Base-by-base conservation (phyloP, 1,284 basidiomycete genomes). In the Laetiporus sulphureus region DNA sequence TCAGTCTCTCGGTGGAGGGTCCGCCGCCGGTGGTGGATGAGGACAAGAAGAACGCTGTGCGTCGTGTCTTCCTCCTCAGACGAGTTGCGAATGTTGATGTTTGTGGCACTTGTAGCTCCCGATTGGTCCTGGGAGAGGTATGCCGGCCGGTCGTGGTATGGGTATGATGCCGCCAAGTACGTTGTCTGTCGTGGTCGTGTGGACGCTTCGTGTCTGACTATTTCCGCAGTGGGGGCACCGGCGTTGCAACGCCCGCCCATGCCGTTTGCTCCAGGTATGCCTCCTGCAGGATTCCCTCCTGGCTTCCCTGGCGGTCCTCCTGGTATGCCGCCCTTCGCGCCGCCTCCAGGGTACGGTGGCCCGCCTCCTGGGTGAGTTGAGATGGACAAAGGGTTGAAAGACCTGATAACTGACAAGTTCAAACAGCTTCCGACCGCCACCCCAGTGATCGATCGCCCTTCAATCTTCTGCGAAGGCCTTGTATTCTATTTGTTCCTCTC, bases 131-230 rank as follows among this genome's bases (percentile, higher is more conserved):
- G 96, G 96, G 50, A 81, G 88, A 47, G 96, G 93, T 54, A 84
- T 91, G 69, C 91, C 94, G 57, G 93, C 95, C 44, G 95, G 96
- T 50, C 85, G 95, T 57, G 95, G 96, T 39, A 96, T 98, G 79
- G 93, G 93, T 44, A 86, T 94, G 75, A 83, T 94, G 75, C 91
- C 91, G 50, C 89, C 91, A 19, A 82, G 90, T 88, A 62, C 57
- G 86, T 74, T 30, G 31, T 7, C 20, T 27, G 5, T 29, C 13
- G 8, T 19, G 44, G 51, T 49, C 25, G 25, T n/a, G n/a, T n/a
- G 25, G 25, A 27, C 43, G 52, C 32, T 52, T 47, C 22, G 41
- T 45, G 16, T 43, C 16, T 13, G n/a, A n/a, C 21, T 32, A n/a
- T n/a, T 7, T 7, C 2, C 7, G 18, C n/a, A 83, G 79, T 77